phyloP scores from a whole-genome alignment of 306 rosid genomes.

The Elaeagnus macrophylla region DNA sequence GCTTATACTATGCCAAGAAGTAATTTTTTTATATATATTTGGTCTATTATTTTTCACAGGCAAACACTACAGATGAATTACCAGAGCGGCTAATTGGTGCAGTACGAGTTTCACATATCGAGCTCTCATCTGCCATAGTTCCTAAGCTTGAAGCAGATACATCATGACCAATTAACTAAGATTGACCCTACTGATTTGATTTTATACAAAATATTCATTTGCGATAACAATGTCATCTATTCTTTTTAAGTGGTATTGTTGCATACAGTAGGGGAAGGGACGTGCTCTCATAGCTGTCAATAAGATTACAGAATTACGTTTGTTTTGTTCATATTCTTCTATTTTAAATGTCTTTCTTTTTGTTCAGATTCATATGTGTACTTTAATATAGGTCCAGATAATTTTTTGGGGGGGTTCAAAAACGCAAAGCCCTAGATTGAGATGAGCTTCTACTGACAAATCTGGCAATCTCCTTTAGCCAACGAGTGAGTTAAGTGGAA shows the following conservation, averaged over 20 bases:
- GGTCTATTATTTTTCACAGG: slow-evolving; percentile 43
- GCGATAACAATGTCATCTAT: slow-evolving; percentile 28
- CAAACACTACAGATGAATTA: slow-evolving; percentile 74
- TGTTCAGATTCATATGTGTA: background rate
- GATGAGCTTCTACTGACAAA: too few relatives aligned
- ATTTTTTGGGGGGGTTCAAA: too few relatives aligned
- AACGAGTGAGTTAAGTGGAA: too few relatives aligned
- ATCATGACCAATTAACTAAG: slow-evolving; percentile 27
- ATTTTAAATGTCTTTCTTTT: background rate
- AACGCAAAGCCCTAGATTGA: too few relatives aligned
- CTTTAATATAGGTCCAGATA: background rate
- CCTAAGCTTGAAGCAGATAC: slow-evolving; percentile 69
- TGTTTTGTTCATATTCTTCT: slow-evolving; percentile 7
- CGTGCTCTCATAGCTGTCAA: slow-evolving; percentile 5
- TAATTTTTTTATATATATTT: background rate
- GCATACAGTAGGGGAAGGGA: slow-evolving; percentile 17
- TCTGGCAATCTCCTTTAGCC: too few relatives aligned
- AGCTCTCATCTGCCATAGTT: slow-evolving; percentile 61
- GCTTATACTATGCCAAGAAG: too few relatives aligned
- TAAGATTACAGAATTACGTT: slow-evolving; percentile 22
- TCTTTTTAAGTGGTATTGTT: slow-evolving; percentile 27
- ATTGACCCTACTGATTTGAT: slow-evolving; percentile 4
- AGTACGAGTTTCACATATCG: slow-evolving; percentile 79
- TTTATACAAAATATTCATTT: slow-evolving; percentile 44
- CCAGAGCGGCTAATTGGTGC: slow-evolving; percentile 96